Conservation (phyloP, 176 grass and related monocot genomes). For the Canna indica region DNA sequence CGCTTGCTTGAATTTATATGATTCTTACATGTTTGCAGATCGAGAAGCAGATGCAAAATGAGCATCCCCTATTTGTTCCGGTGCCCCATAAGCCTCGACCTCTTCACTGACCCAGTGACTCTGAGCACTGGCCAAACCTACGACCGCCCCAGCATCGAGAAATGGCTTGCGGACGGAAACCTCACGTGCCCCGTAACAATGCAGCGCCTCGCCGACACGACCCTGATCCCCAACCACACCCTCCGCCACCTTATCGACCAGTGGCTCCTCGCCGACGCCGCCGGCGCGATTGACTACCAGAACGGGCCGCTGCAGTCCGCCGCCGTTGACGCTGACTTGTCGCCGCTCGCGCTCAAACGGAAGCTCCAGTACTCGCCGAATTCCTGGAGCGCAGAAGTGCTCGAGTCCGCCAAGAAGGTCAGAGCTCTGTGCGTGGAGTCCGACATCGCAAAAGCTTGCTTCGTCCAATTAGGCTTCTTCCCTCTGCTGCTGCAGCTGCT, state of each 20-base stretch:
- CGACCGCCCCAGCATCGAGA: slow-evolving; percentile 72
- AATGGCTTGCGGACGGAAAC: slow-evolving; percentile 77
- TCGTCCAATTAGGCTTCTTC: slow-evolving; percentile 70
- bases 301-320: slow-evolving; percentile 1
- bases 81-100: slow-evolving; percentile 89
- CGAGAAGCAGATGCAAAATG: slow-evolving; percentile 28
- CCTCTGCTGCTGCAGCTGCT: slow-evolving; percentile 48
- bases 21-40: not conserved
- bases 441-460: slow-evolving; percentile 55
- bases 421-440: slow-evolving; percentile 49
- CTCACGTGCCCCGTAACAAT: slow-evolving; percentile 92
- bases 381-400: slow-evolving; percentile 4
- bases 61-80: slow-evolving; percentile 81
- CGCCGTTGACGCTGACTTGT: slow-evolving; percentile 24
- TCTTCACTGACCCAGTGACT: slow-evolving; percentile 90
- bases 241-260: slow-evolving; percentile 74
- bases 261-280: slow-evolving; percentile 42
- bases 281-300: slow-evolving; percentile 3
- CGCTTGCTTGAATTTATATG: not conserved
- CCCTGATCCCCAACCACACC: slow-evolving; percentile 74
- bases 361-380: slow-evolving; percentile 30
- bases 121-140: slow-evolving; percentile 92
- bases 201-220: slow-evolving; percentile 58
- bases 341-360: slow-evolving; percentile 34
- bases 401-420: slow-evolving; percentile 35